A percentile compares a stretch with the other conserved stretches of the same genome.
Conservation (phyloP, 2,329 filamentous ascomycete species). For the Pleomassaria siparia region DNA sequence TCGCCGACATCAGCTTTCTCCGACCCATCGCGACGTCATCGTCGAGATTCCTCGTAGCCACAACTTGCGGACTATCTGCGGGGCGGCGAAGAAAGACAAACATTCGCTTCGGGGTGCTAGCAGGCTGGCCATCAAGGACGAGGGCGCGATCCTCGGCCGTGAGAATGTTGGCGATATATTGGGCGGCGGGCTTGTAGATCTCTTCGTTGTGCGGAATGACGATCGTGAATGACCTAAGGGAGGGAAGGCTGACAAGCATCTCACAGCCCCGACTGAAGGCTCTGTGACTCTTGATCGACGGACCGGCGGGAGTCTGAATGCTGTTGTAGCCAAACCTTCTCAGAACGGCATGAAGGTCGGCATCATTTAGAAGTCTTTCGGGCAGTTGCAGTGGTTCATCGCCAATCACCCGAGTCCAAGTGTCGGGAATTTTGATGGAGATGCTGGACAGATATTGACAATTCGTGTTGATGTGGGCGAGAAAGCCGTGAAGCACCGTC, state of each 20-base stretch:
- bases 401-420: not conserved
- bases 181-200: not conserved
- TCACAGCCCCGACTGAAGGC: not conserved
- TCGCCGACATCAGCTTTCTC: not conserved
- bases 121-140: not conserved
- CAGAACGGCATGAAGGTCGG: not conserved
- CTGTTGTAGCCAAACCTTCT: not conserved
- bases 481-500: conserved; percentile 6
- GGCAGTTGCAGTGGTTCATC: not conserved
- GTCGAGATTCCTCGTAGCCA: not conserved
- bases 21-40: conserved; percentile 6
- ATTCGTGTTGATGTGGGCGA: conserved; percentile 7
- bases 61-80: not conserved
- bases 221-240: conserved; percentile 1
- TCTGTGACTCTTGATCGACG: not conserved
- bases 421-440: conserved; percentile 2
- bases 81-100: conserved; percentile 2
- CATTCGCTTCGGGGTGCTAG: not conserved
- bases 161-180: not conserved
- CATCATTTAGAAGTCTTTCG: not conserved
- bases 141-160: not conserved
- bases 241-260: not conserved
- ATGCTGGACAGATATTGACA: conserved; percentile 10
- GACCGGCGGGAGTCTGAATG: not conserved
- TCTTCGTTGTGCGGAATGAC: conserved; percentile 4